Evolutionary conservation across 176 grass and related monocot species (phyloP).

Genomic region (Calamus simplicifolius): DNA sequence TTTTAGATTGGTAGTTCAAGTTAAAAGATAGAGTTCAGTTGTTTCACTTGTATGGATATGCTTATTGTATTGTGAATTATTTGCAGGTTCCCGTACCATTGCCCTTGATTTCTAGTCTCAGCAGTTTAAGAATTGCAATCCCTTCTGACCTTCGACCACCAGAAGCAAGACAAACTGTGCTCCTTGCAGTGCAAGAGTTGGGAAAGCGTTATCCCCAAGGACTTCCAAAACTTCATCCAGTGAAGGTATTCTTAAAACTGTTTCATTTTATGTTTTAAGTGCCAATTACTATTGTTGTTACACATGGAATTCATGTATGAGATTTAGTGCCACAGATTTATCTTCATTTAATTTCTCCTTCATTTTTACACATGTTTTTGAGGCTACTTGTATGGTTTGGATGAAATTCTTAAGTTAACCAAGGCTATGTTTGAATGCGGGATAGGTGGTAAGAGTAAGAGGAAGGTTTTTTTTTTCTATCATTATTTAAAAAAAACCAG

Average conservation of each 20-base stretch:
- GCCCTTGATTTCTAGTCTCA: conserved; percentile 64
- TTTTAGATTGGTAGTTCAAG: conserved; percentile 15
- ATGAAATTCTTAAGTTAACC: too few relatives aligned
- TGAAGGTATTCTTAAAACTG: conserved; percentile 40
- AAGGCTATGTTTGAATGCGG: too few relatives aligned
- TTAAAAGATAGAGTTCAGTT: neutral
- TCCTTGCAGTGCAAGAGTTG: conserved; percentile 92
- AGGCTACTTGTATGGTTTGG: too few relatives aligned
- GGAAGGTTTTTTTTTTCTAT: too few relatives aligned
- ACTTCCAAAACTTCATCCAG: conserved; percentile 87
- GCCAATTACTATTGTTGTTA: too few relatives aligned
- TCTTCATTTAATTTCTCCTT: too few relatives aligned
- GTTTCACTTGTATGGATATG: conserved; percentile 10
- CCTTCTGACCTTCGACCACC: conserved; percentile 78
- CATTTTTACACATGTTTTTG: too few relatives aligned
- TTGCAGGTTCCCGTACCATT: conserved; percentile 91
- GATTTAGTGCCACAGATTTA: too few relatives aligned
- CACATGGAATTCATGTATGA: too few relatives aligned
- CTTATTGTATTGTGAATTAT: conserved; percentile 10
- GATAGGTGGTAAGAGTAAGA: too few relatives aligned
- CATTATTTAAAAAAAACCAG: too few relatives aligned
- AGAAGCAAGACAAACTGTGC: conserved; percentile 94
- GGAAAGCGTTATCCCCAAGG: conserved; percentile 84
- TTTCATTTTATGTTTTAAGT: conserved; percentile 11
- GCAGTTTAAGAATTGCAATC: conserved; percentile 94